These are phyloP conservation scores for Xerocomellus amylosporus DNA, from an alignment of 768 basidiomycete species.

Conservation along the genomic window DNA sequence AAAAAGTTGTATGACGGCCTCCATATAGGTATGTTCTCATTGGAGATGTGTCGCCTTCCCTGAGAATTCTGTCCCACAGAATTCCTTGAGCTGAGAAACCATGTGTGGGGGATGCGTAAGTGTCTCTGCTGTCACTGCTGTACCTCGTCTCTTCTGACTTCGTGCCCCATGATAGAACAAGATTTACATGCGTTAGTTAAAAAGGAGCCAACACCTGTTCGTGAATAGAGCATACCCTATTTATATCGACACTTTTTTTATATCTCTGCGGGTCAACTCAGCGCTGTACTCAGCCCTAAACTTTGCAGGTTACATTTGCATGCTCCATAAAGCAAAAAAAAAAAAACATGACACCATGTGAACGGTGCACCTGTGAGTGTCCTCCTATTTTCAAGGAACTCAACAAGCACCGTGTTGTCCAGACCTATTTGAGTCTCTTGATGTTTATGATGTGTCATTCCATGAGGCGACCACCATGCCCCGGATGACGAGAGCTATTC, in stretches of 20 bases:
- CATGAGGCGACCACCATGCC: neutral
- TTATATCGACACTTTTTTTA: neutral
- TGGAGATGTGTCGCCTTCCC: neutral
- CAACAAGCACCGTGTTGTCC: too few relatives aligned
- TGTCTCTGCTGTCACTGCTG: conserved; percentile 15
- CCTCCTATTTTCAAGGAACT: neutral
- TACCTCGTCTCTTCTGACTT: neutral
- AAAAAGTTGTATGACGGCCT: conserved; percentile 87
- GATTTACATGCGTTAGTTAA: conserved; percentile 73
- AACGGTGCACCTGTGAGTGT: conserved; percentile 4
- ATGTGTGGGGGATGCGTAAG: conserved; percentile 89
- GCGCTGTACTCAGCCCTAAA: neutral
- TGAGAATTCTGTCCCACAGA: conserved; percentile 40
- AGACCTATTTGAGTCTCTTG: neutral
- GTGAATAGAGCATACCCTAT: conserved; percentile 40
- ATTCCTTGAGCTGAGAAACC: conserved; percentile 74
- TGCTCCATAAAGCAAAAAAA: neutral
- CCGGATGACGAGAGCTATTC: neutral
- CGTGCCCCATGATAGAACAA: conserved; percentile 52
- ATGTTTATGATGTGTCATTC: neutral
- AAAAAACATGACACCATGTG: neutral
- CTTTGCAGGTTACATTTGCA: neutral
- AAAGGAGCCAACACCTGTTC: conserved; percentile 60
- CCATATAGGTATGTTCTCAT: conserved; percentile 59
- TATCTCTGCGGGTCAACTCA: too few relatives aligned